phyloP scores from a whole-genome alignment of 257 asterid genomes.

The Lithospermum erythrorhizon region DNA sequence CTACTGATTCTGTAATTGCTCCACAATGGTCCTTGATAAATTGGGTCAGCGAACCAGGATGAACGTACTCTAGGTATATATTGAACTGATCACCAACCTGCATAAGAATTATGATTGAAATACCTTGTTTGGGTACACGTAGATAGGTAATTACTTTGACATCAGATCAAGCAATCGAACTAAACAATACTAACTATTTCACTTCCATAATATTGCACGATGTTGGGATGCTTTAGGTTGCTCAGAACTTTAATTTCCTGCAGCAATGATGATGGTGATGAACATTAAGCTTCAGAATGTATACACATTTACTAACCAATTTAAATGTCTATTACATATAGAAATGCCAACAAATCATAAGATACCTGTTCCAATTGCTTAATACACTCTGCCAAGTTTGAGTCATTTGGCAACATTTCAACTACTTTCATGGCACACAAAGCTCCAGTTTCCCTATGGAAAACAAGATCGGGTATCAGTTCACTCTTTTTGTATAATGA shows the following conservation, averaged over 20 bases:
- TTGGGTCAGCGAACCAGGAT: conserved; percentile 83
- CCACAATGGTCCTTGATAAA: conserved; percentile 77
- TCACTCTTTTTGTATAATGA: not conserved
- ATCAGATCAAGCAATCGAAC: not conserved
- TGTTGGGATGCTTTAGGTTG: conserved; percentile 74
- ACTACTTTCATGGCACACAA: conserved; percentile 97
- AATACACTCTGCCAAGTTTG: conserved; percentile 68
- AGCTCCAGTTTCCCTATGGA: conserved; percentile 76
- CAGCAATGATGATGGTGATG: not conserved
- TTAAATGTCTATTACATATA: too few species aligned
- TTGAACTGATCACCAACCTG: conserved; percentile 71
- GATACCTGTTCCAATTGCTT: conserved; percentile 44
- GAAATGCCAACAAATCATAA: not conserved
- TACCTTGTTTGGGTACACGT: not conserved
- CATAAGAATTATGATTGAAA: not conserved
- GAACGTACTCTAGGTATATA: conserved; percentile 85
- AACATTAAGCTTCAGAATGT: not conserved
- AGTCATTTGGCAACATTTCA: conserved; percentile 70
- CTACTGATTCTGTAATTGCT: conserved; percentile 74
- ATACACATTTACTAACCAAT: not conserved
- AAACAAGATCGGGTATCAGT: not conserved
- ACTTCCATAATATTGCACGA: conserved; percentile 84
- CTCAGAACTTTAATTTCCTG: conserved; percentile 93
- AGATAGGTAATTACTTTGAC: not conserved
- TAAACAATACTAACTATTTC: conserved; percentile 47